These are phyloP conservation scores for Mrakia blollopis DNA, from an alignment of 768 basidiomycete genomes.

Conservation along the genomic window DNA sequence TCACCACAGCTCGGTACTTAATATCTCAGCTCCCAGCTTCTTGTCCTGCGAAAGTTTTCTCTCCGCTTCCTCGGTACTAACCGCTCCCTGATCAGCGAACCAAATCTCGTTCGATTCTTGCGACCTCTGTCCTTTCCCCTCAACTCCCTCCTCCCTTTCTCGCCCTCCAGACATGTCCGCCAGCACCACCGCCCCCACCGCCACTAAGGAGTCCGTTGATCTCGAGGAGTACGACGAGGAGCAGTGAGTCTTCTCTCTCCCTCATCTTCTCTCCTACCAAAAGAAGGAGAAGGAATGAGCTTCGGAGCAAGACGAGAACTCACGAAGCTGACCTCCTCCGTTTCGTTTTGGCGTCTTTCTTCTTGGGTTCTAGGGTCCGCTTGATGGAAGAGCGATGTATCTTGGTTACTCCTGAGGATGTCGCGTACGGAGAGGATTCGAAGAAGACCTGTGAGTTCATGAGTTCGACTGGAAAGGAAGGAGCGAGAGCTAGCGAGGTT, in stretches of 20 bases:
- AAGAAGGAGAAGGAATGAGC: not conserved
- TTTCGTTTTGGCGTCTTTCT: not conserved
- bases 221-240: slow-evolving; percentile 33
- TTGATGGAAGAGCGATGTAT: slow-evolving; percentile 80
- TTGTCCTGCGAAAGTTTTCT: no score
- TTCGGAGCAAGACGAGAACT: not conserved
- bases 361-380: slow-evolving; percentile 50
- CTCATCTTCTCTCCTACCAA: not conserved
- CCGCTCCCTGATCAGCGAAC: no score
- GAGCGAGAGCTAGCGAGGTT: not conserved
- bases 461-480: not conserved
- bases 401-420: slow-evolving; percentile 42
- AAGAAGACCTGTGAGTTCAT: slow-evolving; percentile 85
- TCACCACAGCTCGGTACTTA: no score
- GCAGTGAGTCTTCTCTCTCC: slow-evolving; percentile 17
- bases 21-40: no score
- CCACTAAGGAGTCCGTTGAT: slow-evolving; percentile 18
- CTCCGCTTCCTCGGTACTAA: no score
- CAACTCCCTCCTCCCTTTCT: not conserved
- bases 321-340: not conserved
- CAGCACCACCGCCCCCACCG: slow-evolving; percentile 11
- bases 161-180: slow-evolving; percentile 10
- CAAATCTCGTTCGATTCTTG: not conserved
- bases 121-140: not conserved
- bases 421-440: slow-evolving; percentile 53